Percentiles rank a stretch among this genome's conserved stretches.
Conservation (phyloP, 352 stramenopile species). For the Pythium coloratum region DNA sequence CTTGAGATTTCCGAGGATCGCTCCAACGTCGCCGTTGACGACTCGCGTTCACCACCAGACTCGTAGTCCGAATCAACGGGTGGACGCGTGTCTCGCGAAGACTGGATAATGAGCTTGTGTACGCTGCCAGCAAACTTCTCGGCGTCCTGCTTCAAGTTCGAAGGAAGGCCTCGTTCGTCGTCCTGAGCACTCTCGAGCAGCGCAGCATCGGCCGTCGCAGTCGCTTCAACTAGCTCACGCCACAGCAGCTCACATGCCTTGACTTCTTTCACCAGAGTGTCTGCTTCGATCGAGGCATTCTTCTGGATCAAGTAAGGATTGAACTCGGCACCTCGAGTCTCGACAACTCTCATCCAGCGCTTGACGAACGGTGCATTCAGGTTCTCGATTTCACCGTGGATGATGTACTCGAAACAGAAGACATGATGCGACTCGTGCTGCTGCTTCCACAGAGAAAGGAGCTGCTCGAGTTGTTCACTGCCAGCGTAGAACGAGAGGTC, state of each 20-base stretch:
- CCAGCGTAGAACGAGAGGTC: constrained; percentile 66
- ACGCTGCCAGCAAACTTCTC: constrained; percentile 80
- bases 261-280: constrained; percentile 51
- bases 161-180: constrained; percentile 46
- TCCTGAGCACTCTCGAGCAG: constrained; percentile 34
- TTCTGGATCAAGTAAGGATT: constrained; percentile 72
- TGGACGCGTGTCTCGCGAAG: constrained; percentile 15
- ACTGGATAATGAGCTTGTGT: constrained; percentile 60
- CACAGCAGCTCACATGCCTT: constrained; percentile 52
- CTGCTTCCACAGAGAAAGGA: constrained; percentile 60
- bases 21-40: background rate
- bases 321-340: constrained; percentile 52
- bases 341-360: constrained; percentile 47
- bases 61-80: background rate
- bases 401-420: constrained; percentile 35
- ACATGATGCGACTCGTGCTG: constrained; percentile 47
- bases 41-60: background rate
- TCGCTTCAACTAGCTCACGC: constrained; percentile 52
- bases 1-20: background rate
- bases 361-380: constrained; percentile 43
- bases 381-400: constrained; percentile 17
- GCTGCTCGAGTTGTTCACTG: constrained; percentile 52
- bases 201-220: constrained; percentile 31
- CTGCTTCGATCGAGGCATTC: constrained; percentile 45
- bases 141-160: constrained; percentile 59